Evolutionary conservation across 305 asterid genomes (phyloP), one percentile per base, ranked within the genome.

Genomic region (Fraxinus ornus): DNA sequence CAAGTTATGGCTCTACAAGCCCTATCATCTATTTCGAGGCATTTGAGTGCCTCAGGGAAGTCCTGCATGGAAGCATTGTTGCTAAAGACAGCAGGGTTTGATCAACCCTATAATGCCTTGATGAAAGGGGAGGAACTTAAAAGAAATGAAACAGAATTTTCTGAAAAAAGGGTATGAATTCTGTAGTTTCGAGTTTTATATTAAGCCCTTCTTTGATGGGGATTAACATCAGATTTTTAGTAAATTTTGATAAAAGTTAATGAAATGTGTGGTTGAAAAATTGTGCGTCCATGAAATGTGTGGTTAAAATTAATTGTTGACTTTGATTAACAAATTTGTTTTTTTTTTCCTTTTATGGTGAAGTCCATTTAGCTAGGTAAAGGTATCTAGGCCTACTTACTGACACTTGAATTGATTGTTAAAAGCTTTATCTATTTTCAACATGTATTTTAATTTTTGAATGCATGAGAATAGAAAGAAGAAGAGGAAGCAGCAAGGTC

Each of bases 1-100:
- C 97, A 94, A 87, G 83, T 87, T 60, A 88, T 79, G 86, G 94
- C 97, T 82, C 93, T 94, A 36, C 88, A 82, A 19, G 93, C 90
- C 32, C 82, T 94, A 13, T 78, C 87, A 35, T 90, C 93, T 76
- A 93, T 94, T 60, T 90, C 93, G 0, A 95, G 98, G 21, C 89
- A 88, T 88, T 64, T 84, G 26, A 83, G 82, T 71, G 64, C 86
- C 78, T 86, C 91, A 7, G 92, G 86, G 70, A 92, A 92, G 83
- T 78, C 93, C 66, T 89, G 76, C 80, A 83, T 90, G 80, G 98
- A 92, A 83, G 87, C 90, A 80, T 85, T 93, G 93, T 84, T 94
- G 85, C 97, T 94, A 26, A 91, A 90, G 72, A 73, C 80, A 15
- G 95, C 97, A 28, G 97, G 97, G 13, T 92, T 88, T 52, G 89